Percentiles rank a stretch among this genome's conserved stretches.
Evolutionary conservation across 768 basidiomycete genomes (phyloP).

Genomic region (Amanita exitialis): DNA sequence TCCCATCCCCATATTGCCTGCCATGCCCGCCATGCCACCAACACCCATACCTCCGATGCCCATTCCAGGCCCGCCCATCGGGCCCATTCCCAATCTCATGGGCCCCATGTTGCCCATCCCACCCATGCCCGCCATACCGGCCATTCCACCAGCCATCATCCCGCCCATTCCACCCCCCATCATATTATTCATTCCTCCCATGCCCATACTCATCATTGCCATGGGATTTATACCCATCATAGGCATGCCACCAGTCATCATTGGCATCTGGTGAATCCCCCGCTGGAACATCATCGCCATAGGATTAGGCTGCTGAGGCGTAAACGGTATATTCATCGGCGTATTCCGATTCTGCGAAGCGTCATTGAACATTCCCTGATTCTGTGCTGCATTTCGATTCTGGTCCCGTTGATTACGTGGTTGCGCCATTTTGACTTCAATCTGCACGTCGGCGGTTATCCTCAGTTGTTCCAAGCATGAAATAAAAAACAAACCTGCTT

Average conservation of each 20-base stretch:
- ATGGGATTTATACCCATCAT: conserved; percentile 39
- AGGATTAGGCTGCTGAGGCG: conserved; percentile 26
- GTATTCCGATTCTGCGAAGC: background rate
- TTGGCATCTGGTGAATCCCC: conserved; percentile 33
- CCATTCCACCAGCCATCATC: conserved; percentile 19
- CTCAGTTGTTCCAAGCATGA: background rate
- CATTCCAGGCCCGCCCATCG: conserved; percentile 17
- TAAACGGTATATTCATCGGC: conserved; percentile 16
- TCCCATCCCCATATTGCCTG: conserved; percentile 13
- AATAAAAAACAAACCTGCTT: conserved; percentile 46
- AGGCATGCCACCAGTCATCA: conserved; percentile 26
- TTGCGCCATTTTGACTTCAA: conserved; percentile 78
- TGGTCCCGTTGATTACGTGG: conserved; percentile 57
- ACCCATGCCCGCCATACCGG: conserved; percentile 14
- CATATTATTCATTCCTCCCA: conserved; percentile 24
- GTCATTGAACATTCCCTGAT: conserved; percentile 2
- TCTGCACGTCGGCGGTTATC: conserved; percentile 27
- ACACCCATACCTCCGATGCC: conserved; percentile 11
- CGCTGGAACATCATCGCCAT: conserved; percentile 55
- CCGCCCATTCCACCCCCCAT: conserved; percentile 13
- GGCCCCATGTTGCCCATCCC: conserved; percentile 26
- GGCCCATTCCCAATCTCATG: conserved; percentile 26
- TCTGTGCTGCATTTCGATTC: conserved; percentile 22
- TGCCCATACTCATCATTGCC: conserved; percentile 35
- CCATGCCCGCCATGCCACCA: conserved; percentile 16